phyloP scores from a whole-genome alignment of 371 early-diverging fungal genomes.

The Quaeritorhiza haematococci region DNA sequence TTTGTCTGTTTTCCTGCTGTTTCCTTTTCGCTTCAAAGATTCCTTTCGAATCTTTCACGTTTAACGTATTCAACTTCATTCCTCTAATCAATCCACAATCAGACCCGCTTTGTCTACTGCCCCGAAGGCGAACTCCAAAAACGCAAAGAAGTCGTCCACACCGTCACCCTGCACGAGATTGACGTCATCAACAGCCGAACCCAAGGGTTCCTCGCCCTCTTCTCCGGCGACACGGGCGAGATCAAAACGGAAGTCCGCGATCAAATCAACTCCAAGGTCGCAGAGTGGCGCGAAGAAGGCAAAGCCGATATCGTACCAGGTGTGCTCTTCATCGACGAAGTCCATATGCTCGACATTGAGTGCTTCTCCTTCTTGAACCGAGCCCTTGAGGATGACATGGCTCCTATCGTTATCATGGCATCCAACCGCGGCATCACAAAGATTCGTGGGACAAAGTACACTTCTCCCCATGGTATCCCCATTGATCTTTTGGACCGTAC shows the following conservation, averaged over 20 bases:
- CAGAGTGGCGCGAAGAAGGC: constrained; percentile 98
- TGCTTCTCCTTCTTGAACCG: constrained; percentile 98
- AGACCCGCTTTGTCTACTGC: constrained; percentile 95
- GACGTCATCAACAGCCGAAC: constrained; percentile 98
- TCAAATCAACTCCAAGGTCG: constrained; percentile 95
- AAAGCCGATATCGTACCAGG: constrained; percentile 98
- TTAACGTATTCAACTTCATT: neutral
- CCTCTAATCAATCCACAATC: too few species aligned
- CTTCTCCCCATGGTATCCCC: constrained; percentile 94
- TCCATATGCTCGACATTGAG: constrained; percentile 98
- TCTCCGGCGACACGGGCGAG: constrained; percentile 96
- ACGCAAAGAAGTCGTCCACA: constrained; percentile 92
- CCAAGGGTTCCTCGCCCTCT: constrained; percentile 94
- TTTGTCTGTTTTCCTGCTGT: neutral
- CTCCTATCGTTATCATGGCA: constrained; percentile 98
- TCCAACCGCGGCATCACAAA: constrained; percentile 92
- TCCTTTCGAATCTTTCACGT: neutral
- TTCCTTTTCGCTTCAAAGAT: neutral
- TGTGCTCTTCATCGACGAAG: constrained; percentile 97
- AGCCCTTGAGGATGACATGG: constrained; percentile 89
- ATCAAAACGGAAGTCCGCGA: constrained; percentile 96
- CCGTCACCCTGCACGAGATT: constrained; percentile 97
- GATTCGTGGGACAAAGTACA: constrained; percentile 92
- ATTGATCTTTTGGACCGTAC: constrained; percentile 94
- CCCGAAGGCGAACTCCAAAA: constrained; percentile 99